Evolutionary conservation across 805 yeast species (phyloP), one percentile per base, ranked within the genome.

Genomic region (Starmerella vitae): DNA sequence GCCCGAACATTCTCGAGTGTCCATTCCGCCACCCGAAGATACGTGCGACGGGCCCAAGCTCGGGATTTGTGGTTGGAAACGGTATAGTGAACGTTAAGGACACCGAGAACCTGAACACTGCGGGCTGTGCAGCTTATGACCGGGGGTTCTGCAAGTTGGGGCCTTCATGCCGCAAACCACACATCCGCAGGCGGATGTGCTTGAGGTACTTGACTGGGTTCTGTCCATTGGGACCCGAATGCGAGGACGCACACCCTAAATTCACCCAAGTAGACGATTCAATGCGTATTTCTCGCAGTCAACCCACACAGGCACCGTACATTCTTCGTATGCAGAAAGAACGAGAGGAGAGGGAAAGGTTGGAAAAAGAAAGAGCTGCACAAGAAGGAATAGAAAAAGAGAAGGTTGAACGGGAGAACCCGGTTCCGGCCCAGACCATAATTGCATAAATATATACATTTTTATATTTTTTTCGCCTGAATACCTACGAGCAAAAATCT

Each of bases 1-100:
- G 98, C 58, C 79, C 93, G 5, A 95, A 85, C 58, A 72, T 85
- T 0, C 91, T 94, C 1, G 99, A 91, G 55, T 91, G 99, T 57
- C 75, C 84, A 39, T 91, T 84, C 58, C 66, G 82, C 38, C 99
- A 91, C 57, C 44, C 43, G 19, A 30, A 35, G 34, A 28, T 18
- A 12, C 33, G 36, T 19, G 25, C 37, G 15, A 33, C 26, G n/a
- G 76, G 86, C 21, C 95, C 86, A 55, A 94, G 96, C 4, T 31
- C 34, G 26, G 34, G 34, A 9, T 17, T 31, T 14, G 34, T 31
- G n/a, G 34, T 31, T 19, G 34, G 34, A n/a, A 26, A 31, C 15
- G 34, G 34, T 20, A 31, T 31, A 8, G 15, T 31, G 5, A 20
- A 31, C 15, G 18, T 14, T 5, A 9, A 19, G 9, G 22, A 31